A percentile compares a stretch with the other conserved stretches of the same genome.
Evolutionary conservation across 257 asterid species (phyloP).

Genomic region (Nicotiana undulata): DNA sequence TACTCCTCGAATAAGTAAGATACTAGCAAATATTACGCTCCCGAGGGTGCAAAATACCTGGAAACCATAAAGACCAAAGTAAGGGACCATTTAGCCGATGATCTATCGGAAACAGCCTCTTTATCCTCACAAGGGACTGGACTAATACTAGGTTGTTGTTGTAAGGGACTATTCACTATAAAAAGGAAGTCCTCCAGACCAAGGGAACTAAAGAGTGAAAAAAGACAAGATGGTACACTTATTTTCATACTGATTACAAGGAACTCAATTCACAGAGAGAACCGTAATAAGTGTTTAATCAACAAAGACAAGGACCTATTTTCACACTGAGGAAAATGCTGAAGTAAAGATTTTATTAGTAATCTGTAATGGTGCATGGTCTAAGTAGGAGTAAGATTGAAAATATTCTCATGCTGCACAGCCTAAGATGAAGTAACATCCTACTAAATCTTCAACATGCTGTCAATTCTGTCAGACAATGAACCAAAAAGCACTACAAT

Average conservation of each 20-base stretch:
- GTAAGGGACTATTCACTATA: too few species aligned
- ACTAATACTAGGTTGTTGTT: too few species aligned
- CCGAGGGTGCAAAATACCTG: slow-evolving; percentile 98
- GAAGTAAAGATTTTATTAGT: not conserved
- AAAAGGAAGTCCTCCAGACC: not conserved
- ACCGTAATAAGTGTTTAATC: not conserved
- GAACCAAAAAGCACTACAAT: not conserved
- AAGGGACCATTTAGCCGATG: not conserved
- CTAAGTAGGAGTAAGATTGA: not conserved
- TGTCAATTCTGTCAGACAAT: not conserved
- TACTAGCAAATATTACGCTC: slow-evolving; percentile 67
- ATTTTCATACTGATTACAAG: not conserved
- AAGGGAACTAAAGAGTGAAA: not conserved
- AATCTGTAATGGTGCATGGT: not conserved
- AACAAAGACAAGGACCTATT: not conserved
- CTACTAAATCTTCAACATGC: not conserved
- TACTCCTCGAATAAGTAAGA: slow-evolving; percentile 65
- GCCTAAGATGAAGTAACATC: not conserved
- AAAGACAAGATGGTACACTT: not conserved
- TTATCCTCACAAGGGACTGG: too few species aligned
- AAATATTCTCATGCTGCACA: not conserved
- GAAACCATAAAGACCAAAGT: not conserved
- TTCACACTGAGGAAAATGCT: not conserved
- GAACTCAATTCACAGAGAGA: not conserved
- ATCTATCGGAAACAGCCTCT: too few species aligned